Base-by-base conservation (phyloP, 768 basidiomycete genomes). In the Clavulina sp. region DNA sequence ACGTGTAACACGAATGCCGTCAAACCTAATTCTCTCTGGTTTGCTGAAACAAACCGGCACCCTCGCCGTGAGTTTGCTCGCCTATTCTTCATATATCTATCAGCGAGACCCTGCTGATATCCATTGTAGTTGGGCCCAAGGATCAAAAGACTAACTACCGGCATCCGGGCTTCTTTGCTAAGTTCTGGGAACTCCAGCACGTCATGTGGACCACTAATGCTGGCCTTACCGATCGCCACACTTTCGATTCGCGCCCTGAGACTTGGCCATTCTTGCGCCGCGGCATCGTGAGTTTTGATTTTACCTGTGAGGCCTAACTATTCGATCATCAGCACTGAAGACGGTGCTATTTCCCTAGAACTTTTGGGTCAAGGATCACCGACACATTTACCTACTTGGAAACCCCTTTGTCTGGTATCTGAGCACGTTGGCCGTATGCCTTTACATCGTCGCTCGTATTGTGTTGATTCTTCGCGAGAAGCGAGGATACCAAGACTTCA, bases 161-260 rank as follows among this genome's bases (percentile, higher is more conserved):
- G 55, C 70, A 76, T n/a, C 89, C 93, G 4, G 77, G 83, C 2
- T 97, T 99, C 72, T 66, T 97, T 31, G 59, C 73, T 60, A 97
- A 96, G 67, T 97, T 96, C 69, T 71, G 72, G 60, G 93, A 97
- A 61, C 68, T 96, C 30, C 88, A 96, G 61, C 73, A 74, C 58
- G 93, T 95, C 53, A 93, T 95, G 91, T 96, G 91, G 91, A 78
- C 73, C 4, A 97, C 92, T 24, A 97, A 97, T 58, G 89, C 88
- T 30, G 93, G 92, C 1, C 68, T 97, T 53, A 96, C 93, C 2
- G 92, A 96, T 59, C 78, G 88, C 16, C 95, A 99, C 61, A 80
- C 80, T 0, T 99, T 80, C 60, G 95, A 99, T 62, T 97, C 93
- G 7, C 74, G 95, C n/a, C 93, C 93, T 5, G 68, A 75, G 48